These are phyloP conservation scores for Orobanche coerulescens DNA, from an alignment of 257 asterid genomes.

Conservation along the genomic window DNA sequence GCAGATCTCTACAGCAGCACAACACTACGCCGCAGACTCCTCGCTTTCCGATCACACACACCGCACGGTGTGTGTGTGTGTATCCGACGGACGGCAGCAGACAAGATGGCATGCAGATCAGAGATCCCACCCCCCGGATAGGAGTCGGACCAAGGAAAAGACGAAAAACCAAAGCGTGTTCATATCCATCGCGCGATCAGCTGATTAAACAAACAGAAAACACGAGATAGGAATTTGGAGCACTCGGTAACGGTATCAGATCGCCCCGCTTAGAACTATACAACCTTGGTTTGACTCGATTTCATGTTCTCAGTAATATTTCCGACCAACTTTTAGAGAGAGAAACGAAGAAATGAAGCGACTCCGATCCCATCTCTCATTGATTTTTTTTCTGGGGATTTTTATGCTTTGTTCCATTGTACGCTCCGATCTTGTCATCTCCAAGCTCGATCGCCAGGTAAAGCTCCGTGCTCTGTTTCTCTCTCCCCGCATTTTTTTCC, in stretches of 20 bases:
- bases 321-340: conserved; percentile 16
- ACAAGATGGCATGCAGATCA: too few species aligned
- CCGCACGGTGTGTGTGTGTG: too few species aligned
- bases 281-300: conserved; percentile 2
- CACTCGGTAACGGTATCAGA: too few species aligned
- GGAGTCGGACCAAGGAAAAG: background rate
- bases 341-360: conserved; percentile 30
- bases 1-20: too few species aligned
- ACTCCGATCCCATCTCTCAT: conserved; percentile 26
- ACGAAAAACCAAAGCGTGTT: background rate
- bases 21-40: too few species aligned
- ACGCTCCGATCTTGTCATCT: conserved; percentile 64
- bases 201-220: background rate
- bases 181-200: background rate
- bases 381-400: conserved; percentile 23
- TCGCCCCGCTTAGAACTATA: conserved; percentile 7
- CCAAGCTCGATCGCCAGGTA: conserved; percentile 87
- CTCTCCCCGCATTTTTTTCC: background rate
- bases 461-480: background rate
- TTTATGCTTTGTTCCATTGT: conserved; percentile 33
- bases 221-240: too few species aligned
- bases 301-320: conserved; percentile 15
- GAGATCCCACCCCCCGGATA: too few species aligned
- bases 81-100: too few species aligned
- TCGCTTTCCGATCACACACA: too few species aligned